phyloP scores from a whole-genome alignment of 2,329 filamentous ascomycete species.

The Clonostachys rhizophaga region DNA sequence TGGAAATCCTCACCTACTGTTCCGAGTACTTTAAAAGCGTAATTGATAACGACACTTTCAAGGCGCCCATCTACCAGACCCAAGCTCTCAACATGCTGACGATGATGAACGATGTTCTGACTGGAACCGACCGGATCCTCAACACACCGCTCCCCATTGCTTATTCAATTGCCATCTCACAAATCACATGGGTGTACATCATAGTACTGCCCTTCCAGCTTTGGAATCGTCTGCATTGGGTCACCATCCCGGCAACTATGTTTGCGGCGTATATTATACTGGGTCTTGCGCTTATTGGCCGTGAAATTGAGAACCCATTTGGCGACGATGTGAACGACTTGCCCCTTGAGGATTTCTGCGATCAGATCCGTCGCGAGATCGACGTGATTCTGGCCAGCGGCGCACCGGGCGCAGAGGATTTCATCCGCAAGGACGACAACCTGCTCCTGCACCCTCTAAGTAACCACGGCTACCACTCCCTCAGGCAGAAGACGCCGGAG shows the following conservation, averaged over 20 bases:
- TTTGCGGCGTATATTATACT: slow-evolving; percentile 50
- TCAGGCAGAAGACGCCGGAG: too few species aligned
- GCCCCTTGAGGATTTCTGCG: slow-evolving; percentile 58
- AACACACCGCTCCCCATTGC: slow-evolving; percentile 69
- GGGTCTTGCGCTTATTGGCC: slow-evolving; percentile 33
- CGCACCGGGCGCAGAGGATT: too few species aligned
- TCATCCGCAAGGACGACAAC: too few species aligned
- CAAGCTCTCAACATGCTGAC: slow-evolving; percentile 45
- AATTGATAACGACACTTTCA: slow-evolving; percentile 42
- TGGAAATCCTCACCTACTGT: slow-evolving; percentile 66
- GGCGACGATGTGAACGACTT: slow-evolving; percentile 64
- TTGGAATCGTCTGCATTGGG: slow-evolving; percentile 53
- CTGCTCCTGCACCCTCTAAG: too few species aligned
- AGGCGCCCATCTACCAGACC: slow-evolving; percentile 44
- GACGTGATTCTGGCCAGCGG: too few species aligned
- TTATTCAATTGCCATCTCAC: slow-evolving; percentile 70
- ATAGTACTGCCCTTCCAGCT: slow-evolving; percentile 71
- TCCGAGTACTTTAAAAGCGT: slow-evolving; percentile 55
- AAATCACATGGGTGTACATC: slow-evolving; percentile 75
- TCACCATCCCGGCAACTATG: slow-evolving; percentile 38
- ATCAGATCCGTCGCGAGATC: slow-evolving; percentile 7
- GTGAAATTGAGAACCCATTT: slow-evolving; percentile 66
- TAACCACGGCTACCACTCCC: too few species aligned
- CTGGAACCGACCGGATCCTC: slow-evolving; percentile 66
- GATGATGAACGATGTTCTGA: slow-evolving; percentile 59